Conservation (phyloP, 2,329 filamentous ascomycete genomes). For the Cordyceps farinosa region DNA sequence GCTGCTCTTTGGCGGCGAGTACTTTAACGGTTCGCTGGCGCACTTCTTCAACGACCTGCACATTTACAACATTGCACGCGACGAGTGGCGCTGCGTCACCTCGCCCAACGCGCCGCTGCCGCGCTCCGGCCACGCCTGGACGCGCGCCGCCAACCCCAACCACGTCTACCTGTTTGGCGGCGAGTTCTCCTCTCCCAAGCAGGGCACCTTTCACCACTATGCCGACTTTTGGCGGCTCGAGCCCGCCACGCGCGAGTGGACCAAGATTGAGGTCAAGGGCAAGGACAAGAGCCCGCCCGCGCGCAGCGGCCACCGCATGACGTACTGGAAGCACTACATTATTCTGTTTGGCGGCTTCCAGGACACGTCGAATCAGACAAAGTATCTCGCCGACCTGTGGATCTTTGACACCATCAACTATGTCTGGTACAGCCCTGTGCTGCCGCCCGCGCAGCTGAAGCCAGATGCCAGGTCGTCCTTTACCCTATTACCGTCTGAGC, state of each 20-base stretch:
- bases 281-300: conserved; percentile 77
- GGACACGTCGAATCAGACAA: conserved; percentile 91
- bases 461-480: conserved; percentile 91
- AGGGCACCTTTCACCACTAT: conserved; percentile 98
- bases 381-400: conserved; percentile 92
- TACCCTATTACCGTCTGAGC: conserved; percentile 84
- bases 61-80: conserved; percentile 72
- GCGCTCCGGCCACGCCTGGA: conserved; percentile 91
- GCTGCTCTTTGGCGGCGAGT: conserved; percentile 91
- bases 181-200: conserved; percentile 94
- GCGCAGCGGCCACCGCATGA: conserved; percentile 91
- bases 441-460: conserved; percentile 77
- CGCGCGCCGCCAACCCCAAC: conserved; percentile 77
- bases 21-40: conserved; percentile 87
- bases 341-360: conserved; percentile 96
- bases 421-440: conserved; percentile 72
- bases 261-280: conserved; percentile 74
- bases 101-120: conserved; percentile 89
- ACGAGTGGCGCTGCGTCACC: conserved; percentile 88
- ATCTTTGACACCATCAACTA: conserved; percentile 89
- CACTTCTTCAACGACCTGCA: conserved; percentile 65
- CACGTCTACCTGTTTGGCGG: conserved; percentile 91
- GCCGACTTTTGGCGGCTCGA: conserved; percentile 97
- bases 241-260: conserved; percentile 82
- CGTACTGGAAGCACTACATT: conserved; percentile 95